A percentile compares a stretch with the other conserved stretches of the same genome.
Conservation (phyloP, 2,329 filamentous ascomycete species). For the Mollisia scopiformis region DNA sequence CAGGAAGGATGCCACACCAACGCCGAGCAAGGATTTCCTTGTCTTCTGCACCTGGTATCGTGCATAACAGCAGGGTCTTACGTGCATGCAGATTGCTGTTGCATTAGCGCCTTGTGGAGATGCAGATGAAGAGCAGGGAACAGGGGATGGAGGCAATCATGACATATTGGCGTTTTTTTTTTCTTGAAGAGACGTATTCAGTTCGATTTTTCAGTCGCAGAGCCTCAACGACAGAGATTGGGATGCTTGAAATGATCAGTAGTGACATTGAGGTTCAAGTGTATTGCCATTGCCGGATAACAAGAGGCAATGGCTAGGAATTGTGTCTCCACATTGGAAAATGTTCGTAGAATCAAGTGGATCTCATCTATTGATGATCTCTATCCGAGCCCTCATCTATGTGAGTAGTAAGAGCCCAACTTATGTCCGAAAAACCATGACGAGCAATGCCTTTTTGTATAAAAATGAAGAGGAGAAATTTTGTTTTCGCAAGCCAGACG, state of each 20-base stretch:
- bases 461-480: not conserved
- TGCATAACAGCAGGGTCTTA: not conserved
- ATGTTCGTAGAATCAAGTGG: not conserved
- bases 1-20: not conserved
- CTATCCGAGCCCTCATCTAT: conserved; percentile 9
- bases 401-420: conserved; percentile 2
- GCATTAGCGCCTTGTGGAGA: not conserved
- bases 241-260: not conserved
- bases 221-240: not conserved
- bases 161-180: not conserved
- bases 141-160: not conserved
- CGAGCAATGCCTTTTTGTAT: not conserved
- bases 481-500: not conserved
- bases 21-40: too few species aligned
- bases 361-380: conserved; percentile 10
- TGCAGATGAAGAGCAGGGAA: not conserved
- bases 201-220: not conserved
- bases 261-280: too few species aligned
- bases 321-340: not conserved
- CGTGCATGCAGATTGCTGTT: not conserved
- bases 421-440: not conserved
- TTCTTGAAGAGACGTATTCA: not conserved
- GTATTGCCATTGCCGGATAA: too few species aligned
- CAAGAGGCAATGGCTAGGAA: not conserved
- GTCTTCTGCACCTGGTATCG: too few species aligned